phyloP scores from a whole-genome alignment of 371 early-diverging fungal genomes.

The Cladochytrium tenue region DNA sequence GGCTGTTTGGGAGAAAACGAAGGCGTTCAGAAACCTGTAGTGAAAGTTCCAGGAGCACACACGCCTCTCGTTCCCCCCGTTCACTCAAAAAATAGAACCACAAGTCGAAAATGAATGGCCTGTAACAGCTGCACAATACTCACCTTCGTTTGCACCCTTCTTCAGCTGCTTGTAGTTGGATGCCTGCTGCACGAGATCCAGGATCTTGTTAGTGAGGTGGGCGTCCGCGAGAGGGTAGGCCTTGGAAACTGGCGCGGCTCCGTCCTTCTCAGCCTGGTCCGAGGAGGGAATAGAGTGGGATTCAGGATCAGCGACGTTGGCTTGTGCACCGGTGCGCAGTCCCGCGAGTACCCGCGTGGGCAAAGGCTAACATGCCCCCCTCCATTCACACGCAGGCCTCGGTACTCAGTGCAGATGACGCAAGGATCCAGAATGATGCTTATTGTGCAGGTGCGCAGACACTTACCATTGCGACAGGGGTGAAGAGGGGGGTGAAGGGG shows the following conservation, averaged over 20 bases:
- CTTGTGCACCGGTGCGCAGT: background rate
- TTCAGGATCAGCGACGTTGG: background rate
- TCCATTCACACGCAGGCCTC: no score
- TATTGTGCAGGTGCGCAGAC: no score
- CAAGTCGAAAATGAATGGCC: no score
- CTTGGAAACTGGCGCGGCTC: slow-evolving; percentile 21
- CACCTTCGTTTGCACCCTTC: slow-evolving; percentile 98
- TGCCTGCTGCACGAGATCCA: slow-evolving; percentile 95
- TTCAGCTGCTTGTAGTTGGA: slow-evolving; percentile 98
- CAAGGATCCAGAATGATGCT: no score
- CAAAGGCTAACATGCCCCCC: background rate
- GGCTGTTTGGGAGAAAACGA: slow-evolving; percentile 46
- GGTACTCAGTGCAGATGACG: no score
- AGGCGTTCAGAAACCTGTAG: no score
- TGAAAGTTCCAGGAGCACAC: no score
- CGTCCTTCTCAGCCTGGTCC: background rate
- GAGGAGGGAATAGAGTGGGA: background rate
- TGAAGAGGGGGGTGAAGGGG: no score
- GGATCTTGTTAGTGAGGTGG: slow-evolving; percentile 86
- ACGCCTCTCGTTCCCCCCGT: no score
- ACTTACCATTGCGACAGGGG: no score
- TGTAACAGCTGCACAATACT: background rate
- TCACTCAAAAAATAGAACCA: no score
- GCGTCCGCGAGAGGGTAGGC: slow-evolving; percentile 75
- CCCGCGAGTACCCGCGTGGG: background rate